Base-by-base conservation (phyloP, 768 basidiomycete species). In the Leucocoprinus birnbaumii region DNA sequence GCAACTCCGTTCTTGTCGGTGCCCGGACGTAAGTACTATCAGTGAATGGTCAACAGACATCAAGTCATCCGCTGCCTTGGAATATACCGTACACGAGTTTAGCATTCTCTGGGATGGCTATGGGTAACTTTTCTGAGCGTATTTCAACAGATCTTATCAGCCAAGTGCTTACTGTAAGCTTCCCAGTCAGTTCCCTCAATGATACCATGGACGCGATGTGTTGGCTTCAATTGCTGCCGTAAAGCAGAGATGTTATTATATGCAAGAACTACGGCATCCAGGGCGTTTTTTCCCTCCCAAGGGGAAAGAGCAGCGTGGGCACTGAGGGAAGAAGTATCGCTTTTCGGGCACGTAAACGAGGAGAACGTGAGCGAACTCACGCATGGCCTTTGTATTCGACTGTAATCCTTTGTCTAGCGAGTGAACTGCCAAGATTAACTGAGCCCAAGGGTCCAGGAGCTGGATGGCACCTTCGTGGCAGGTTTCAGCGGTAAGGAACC, bases 231-330 rank as follows among this genome's bases (percentile, higher is more conserved):
- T 71, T 96, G 94, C 67, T 96, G 94, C 11, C 94, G 81, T 45
- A 96, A 77, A 21, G 84, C 83, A 2, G 91, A 86, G 40, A 96
- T 78, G 45, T 81, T 78, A 7, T 85, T 83, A 66, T 95, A 94
- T 0, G 91, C 88, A 8, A 91, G 71, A 65, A 94, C 88, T 0
- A 92, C 92, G 0, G 94, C 94, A 63, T 95, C 94, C 42, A 92
- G 79, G 11, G 92, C 91, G 63, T 94, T 94, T 40, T 79, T 80
- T 21, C 87, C 92, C 68, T 94, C 89, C 88, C 80, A 52, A 45
- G 19, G 37, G 10, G 25, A 40, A 34, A 11, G 25, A n/a, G 53
- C 19, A 11, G n/a, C 19, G 38, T 27, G 45, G 41, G 18, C 24
- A 34, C 48, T 4, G 51, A 51, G 48, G 47, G 52, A 10, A 38